Base-by-base conservation (phyloP, 106 monocot genomes). In the Phalaenopsis aphrodite region DNA sequence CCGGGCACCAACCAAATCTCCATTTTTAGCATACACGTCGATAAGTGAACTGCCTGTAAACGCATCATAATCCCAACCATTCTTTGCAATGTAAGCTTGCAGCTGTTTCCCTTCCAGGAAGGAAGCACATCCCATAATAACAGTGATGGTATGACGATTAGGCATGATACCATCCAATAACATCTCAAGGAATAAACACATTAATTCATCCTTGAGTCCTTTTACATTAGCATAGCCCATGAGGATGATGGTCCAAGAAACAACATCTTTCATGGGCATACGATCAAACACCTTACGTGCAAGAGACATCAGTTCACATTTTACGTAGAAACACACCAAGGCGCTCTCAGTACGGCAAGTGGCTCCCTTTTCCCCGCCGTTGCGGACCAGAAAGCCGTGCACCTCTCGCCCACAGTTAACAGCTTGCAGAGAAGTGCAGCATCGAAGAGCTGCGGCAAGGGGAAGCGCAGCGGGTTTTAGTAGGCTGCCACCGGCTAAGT, bases 231-330 rank as follows among this genome's bases (percentile, higher is more conserved):
- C 67, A 45, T 83, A 85, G 8, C 78, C 83, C 78, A 43, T 81
- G 9, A 88, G 75, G 23, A 88, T 85, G 30, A 78, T 21, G 56
- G 84, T 87, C 84, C 84, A 87, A 42, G 84, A 41, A 39, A 89
- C 89, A 6, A 89, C 89, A 61, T 92, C 87, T 78, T 81, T 87
- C n/a, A 76, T 56, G 3, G 76, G 82, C 87, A 89, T 86, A 68
- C 37, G 11, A 68, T 85, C 87, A 42, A 92, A 89, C 89, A 92
- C 30, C n/a, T 78, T 18, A 6, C 81, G 78, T 2, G 87, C 92
- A 16, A 14, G 19, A 2, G n/a, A 45, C 3, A 87, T 56, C 8
- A 80, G 11, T 30, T 87, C 85, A 46, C 85, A 86, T 17, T 75
- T 73, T 0, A 84, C 66, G 16, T 92, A 89, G 71, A 88, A 85